These are phyloP conservation scores for Blastomyces percursus DNA, from an alignment of 2,329 filamentous ascomycete species.

Conservation along the genomic window DNA sequence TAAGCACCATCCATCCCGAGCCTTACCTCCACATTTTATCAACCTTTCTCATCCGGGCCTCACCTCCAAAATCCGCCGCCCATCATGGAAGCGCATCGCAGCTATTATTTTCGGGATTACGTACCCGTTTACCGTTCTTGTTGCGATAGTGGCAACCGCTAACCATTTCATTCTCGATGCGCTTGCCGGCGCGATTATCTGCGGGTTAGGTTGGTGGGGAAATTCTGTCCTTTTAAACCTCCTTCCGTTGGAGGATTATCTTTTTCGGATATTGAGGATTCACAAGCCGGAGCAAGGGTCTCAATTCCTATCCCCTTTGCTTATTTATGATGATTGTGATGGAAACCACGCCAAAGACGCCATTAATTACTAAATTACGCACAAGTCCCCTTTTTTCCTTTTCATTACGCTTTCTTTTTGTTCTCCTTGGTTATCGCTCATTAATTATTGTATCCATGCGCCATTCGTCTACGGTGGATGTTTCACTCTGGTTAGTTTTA, in stretches of 20 bases:
- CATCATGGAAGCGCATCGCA: conserved; percentile 41
- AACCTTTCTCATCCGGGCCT: conserved; percentile 17
- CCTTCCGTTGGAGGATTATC: conserved; percentile 56
- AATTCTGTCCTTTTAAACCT: conserved; percentile 51
- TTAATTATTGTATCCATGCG: neutral
- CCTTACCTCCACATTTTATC: conserved; percentile 25
- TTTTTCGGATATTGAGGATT: conserved; percentile 51
- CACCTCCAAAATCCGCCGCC: conserved; percentile 30
- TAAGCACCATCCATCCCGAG: conserved; percentile 37
- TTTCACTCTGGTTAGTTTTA: neutral
- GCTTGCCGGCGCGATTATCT: conserved; percentile 56
- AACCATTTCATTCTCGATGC: conserved; percentile 65
- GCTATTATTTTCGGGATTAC: conserved; percentile 45
- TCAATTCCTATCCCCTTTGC: conserved; percentile 1
- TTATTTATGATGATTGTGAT: conserved; percentile 14
- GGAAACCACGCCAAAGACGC: conserved; percentile 5
- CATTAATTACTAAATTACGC: neutral
- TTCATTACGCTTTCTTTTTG: conserved; percentile 3
- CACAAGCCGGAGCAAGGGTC: conserved; percentile 46
- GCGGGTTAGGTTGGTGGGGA: conserved; percentile 50
- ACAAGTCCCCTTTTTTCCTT: neutral
- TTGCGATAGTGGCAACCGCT: conserved; percentile 59
- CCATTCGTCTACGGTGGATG: neutral
- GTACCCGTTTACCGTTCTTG: conserved; percentile 55
- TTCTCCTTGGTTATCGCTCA: neutral